Evolutionary conservation across 208 protist species (phyloP), one percentile per base, ranked within the genome.

Genomic region (Trypanosoma platydactyli): DNA sequence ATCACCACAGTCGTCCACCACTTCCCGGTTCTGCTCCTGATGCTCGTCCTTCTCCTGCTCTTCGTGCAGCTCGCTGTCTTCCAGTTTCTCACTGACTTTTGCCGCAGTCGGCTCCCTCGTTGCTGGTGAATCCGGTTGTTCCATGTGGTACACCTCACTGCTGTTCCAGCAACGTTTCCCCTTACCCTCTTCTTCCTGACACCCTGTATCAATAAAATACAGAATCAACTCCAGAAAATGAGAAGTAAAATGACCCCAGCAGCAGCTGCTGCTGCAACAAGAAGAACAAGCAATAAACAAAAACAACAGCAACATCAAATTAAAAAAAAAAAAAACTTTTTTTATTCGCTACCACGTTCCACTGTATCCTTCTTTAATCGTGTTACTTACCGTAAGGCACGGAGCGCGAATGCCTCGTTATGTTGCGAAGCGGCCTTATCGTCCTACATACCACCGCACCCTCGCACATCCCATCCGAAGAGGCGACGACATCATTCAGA

Each of bases 381-480:
- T 45, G 16, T 71, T 18, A 57, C 40, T 71, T 71, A 1, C 55
- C 49, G 25, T 71, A 71, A 13, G 65, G 67, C 12, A 59, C 27
- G 5, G 67, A 64, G 12, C 50, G 67, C 48, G 60, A 24, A 6
- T 49, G 50, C 22, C 67, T 53, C 40, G n/a, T 52, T 25, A 59
- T 50, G 20, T 13, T 41, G 27, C 33, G 58, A 9, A 45, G 57
- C 7, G 29, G 11, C 11, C 6, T 68, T 69, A 58, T 53, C 63
- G 55, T n/a, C 55, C 12, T 59, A 58, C 54, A 70, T 71, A 2
- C 58, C 49, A 46, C 55, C 80, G 13, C 68, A 68, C 15, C 68
- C 53, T 51, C 74, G 61, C 66, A 63, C 38, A 27, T 1, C 16
- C 33, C 29, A 5, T 30, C 16, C 4, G 12, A 65, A 35, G 22